Percentiles rank a stretch among this genome's conserved stretches.
These are phyloP conservation scores for Penicillium griseofulvum DNA, from an alignment of 2,329 filamentous ascomycete genomes.

Conservation along the genomic window DNA sequence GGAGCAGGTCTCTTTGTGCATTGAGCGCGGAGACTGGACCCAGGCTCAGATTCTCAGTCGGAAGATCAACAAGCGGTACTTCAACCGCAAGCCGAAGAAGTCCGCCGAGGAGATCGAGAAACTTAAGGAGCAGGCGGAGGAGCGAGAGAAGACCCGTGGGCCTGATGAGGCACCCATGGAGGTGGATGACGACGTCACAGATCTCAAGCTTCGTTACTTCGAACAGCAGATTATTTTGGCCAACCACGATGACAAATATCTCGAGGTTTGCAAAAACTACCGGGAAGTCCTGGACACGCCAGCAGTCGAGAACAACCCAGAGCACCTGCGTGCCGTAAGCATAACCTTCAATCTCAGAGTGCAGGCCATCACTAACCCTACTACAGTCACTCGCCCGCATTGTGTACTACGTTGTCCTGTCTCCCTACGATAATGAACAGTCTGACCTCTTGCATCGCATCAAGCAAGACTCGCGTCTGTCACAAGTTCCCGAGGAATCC, in stretches of 20 bases:
- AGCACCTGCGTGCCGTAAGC: conserved; percentile 79
- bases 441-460: conserved; percentile 95
- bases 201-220: conserved; percentile 93
- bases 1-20: conserved; percentile 90
- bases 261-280: conserved; percentile 98
- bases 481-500: conserved; percentile 73
- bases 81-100: conserved; percentile 87
- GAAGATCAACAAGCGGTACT: conserved; percentile 95
- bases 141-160: conserved; percentile 71
- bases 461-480: conserved; percentile 77
- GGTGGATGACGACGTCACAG: conserved; percentile 85
- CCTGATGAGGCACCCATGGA: conserved; percentile 75
- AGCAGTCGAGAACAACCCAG: conserved; percentile 84
- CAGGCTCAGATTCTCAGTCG: conserved; percentile 90
- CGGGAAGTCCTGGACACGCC: conserved; percentile 94
- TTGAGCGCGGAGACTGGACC: conserved; percentile 93
- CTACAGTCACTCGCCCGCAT: conserved; percentile 81
- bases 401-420: conserved; percentile 95
- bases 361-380: conserved; percentile 1
- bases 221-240: conserved; percentile 94
- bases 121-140: conserved; percentile 77
- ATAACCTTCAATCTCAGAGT: not conserved
- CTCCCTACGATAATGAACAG: conserved; percentile 97
- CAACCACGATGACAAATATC: conserved; percentile 96
- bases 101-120: conserved; percentile 84